Evolutionary conservation across 129 eudicot species (phyloP).

Genomic region (Mikania micrantha): DNA sequence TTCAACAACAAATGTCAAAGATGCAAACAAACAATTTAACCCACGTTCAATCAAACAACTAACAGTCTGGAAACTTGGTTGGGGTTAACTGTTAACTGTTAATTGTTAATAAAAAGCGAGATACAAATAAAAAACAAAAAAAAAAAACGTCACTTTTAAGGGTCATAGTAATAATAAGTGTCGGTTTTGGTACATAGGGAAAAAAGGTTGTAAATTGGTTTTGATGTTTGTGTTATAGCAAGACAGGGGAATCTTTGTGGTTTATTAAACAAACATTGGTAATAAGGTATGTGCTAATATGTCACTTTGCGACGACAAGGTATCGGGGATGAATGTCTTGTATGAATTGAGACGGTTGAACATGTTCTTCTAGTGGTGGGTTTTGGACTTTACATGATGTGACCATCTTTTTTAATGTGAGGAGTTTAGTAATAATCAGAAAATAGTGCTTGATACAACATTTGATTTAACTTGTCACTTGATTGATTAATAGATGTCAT

Average conservation of each 20-base stretch:
- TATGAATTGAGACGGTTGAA: neutral
- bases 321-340: constrained; percentile 3
- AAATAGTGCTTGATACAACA: too few relatives aligned
- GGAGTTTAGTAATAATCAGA: neutral
- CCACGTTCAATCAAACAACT: neutral
- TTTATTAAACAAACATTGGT: neutral
- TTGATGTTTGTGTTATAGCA: constrained; percentile 10
- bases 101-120: neutral
- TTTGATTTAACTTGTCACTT: too few relatives aligned
- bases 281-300: constrained; percentile 13
- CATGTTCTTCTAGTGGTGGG: neutral
- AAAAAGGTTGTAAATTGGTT: constrained; percentile 1
- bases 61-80: neutral
- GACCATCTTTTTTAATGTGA: neutral
- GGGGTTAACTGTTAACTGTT: too few relatives aligned
- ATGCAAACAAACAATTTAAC: neutral
- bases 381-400: neutral
- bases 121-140: too few relatives aligned
- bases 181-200: neutral
- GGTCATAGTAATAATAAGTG: neutral
- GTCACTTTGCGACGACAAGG: constrained; percentile 7
- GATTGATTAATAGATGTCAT: too few relatives aligned
- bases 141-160: neutral
- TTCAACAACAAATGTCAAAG: constrained; percentile 11
- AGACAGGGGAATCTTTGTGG: constrained; percentile 5